Percentiles rank a stretch among this genome's conserved stretches.
Evolutionary conservation across 768 basidiomycete genomes (phyloP).

Genomic region (Lentinus tigrinus): DNA sequence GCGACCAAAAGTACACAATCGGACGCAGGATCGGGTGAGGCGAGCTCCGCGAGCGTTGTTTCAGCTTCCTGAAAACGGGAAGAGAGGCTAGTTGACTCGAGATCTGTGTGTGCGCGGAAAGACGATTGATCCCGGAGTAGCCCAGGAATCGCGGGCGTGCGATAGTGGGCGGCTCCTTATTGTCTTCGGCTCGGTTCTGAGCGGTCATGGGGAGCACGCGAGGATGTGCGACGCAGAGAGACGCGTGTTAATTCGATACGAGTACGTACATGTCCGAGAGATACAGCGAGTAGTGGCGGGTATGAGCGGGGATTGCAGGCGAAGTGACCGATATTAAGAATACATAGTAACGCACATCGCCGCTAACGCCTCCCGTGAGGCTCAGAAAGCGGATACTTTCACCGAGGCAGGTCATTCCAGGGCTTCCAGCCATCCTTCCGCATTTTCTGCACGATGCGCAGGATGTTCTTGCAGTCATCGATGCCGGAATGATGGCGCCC

Average conservation of each 20-base stretch:
- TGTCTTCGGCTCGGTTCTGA: constrained; percentile 9
- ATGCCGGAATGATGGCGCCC: constrained; percentile 32
- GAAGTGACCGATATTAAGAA: background rate
- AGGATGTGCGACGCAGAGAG: background rate
- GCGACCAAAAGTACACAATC: constrained; percentile 1
- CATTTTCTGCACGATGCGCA: constrained; percentile 26
- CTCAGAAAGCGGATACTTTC: background rate
- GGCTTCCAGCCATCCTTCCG: constrained; percentile 27
- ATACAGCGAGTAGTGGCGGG: background rate
- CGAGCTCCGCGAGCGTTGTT: constrained; percentile 4
- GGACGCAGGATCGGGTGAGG: constrained; percentile 2
- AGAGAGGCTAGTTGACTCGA: background rate
- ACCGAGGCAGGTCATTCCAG: background rate
- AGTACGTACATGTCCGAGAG: background rate
- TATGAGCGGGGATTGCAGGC: background rate
- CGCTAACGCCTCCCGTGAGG: background rate
- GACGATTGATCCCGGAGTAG: background rate
- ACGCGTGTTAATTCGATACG: background rate
- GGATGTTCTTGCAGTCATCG: constrained; percentile 32
- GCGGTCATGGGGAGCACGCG: background rate
- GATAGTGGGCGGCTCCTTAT: constrained; percentile 7
- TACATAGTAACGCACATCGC: background rate
- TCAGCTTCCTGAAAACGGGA: background rate
- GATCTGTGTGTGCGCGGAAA: background rate
- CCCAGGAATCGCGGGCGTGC: background rate